Percentiles rank a stretch among this genome's conserved stretches.
These are phyloP conservation scores for Penicillium sp. DNA, from an alignment of 2,329 filamentous ascomycete genomes.

Conservation along the genomic window DNA sequence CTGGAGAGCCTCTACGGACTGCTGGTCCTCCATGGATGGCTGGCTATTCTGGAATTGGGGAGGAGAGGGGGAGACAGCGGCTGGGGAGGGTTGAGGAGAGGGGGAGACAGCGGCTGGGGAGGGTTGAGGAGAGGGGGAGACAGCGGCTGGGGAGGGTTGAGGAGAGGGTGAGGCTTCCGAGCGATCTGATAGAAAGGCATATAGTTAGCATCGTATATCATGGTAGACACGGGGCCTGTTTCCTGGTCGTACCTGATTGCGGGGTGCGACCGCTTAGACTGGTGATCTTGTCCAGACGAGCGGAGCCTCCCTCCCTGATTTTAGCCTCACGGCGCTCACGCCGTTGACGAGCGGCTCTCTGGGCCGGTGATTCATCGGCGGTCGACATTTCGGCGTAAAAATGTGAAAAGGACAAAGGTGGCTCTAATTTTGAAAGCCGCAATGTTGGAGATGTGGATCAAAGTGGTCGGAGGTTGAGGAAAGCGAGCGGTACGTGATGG, in stretches of 20 bases:
- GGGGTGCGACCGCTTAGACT: constrained; percentile 56
- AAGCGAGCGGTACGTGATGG: constrained; percentile 8
- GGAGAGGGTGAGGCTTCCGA: constrained; percentile 26
- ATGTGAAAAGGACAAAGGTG: background rate
- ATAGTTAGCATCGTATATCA: constrained; percentile 8
- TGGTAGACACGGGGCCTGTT: background rate
- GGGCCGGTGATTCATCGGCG: constrained; percentile 47
- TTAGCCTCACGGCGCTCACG: constrained; percentile 65
- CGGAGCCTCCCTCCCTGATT: constrained; percentile 58
- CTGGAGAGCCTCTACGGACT: constrained; percentile 34
- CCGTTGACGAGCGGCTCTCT: constrained; percentile 58
- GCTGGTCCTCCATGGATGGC: constrained; percentile 25
- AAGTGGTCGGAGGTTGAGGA: background rate
- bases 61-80: constrained; percentile 20
- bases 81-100: constrained; percentile 12
- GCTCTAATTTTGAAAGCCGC: background rate
- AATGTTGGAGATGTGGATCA: background rate
- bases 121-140: constrained; percentile 21
- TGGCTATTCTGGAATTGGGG: constrained; percentile 3
- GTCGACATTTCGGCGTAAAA: constrained; percentile 30
- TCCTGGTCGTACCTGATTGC: constrained; percentile 32
- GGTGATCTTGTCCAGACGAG: constrained; percentile 63
- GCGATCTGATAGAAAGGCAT: constrained; percentile 17
- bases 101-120: constrained; percentile 11
- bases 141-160: constrained; percentile 3